Base-by-base conservation (phyloP, 441 rosid species). In the Cnidoscolus chayamansa region DNA sequence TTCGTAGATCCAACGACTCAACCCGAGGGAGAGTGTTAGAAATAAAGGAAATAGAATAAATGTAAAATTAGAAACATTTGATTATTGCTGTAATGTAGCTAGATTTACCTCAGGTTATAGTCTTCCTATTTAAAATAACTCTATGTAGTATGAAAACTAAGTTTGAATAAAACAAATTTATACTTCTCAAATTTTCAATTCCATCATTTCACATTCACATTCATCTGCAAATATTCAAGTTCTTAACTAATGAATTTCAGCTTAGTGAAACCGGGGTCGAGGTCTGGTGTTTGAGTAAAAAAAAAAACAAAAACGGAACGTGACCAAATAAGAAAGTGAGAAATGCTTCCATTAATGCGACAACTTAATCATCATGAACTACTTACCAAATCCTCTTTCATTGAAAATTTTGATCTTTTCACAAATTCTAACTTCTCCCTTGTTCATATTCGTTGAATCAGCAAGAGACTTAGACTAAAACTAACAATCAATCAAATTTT, bases 181-280 rank as follows among this genome's bases (percentile, higher is more conserved):
- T 25, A 25, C 25, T 25, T 25, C 25, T 25, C 25, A 25, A 25
- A 25, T 25, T 25, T 25, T 25, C 25, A 25, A 25, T 25, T 55
- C 25, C 64, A 43, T 25, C 55, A 57, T 54, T 58, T 31, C 59
- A 73, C 40, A 40, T 40, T 3, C 45, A 40, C 45, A 57, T 45
- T 50, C 67, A 48, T 17, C 59, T 49, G 67, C 32, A 71, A 61
- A 49, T 20, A 48, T 70, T 70, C 17, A 47, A 60, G 16, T 16
- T 48, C 47, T 40, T 32, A 7, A 9, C 67, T 50, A 40, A 49
- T 31, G 56, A 49, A 65, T 12, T 40, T 40, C 6, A 40, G 7
- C 45, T 40, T 5, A 40, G 7, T 4, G 45, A 5, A 40, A 40
- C 45, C 7, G 7, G 45, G 0, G 45, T 3, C 7, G 7, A 40